Evolutionary conservation across 805 yeast genomes (phyloP), one percentile per base, ranked within the genome.

Genomic region (Nakazawaea wyomingensis): DNA sequence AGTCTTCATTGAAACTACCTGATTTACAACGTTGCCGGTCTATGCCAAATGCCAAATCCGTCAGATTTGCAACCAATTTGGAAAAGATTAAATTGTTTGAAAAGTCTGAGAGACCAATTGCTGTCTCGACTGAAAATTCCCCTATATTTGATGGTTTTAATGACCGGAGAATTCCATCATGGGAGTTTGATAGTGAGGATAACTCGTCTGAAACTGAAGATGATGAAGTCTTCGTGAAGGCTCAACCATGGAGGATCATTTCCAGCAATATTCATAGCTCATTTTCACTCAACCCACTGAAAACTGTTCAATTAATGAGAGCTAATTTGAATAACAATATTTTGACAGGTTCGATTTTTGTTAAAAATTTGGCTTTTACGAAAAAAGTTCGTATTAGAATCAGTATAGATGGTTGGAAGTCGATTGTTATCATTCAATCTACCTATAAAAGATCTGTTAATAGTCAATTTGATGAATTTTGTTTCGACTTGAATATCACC

Each of bases 11-110:
- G 44, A 83, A 82, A 54, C 69, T 71, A 30, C 66, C 71, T n/a
- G 56, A 61, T 5, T 49, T 70, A 27, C 50, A 48, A 34, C 59
- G 66, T 53, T 69, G 61, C 44, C 66, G 55, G 50, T 69, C 82
- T 0, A 72, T 81, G 55, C 85, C 82, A 16, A 61, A 61, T 44
- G 49, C 64, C 14, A 81, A 80, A 56, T 73, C 77, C 6, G 89
- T 82, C 33, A 64, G 86, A 42, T 82, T 82, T 58, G 85, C 87
- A 1, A 57, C 74, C 5, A 65, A 75, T 39, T 63, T 82, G 45
- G 80, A 78, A 41, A 78, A 78, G 32, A 72, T 83, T 44, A 82
- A 82, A 57, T 74, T 76, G 53, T 82, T 83, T 55, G 77, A 78
- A 51, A 80, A 79, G 34, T 58, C 62, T 21, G 81, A 76, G 39